These are phyloP conservation scores for Tilletia walkeri DNA, from an alignment of 1,284 basidiomycete species.

Conservation along the genomic window DNA sequence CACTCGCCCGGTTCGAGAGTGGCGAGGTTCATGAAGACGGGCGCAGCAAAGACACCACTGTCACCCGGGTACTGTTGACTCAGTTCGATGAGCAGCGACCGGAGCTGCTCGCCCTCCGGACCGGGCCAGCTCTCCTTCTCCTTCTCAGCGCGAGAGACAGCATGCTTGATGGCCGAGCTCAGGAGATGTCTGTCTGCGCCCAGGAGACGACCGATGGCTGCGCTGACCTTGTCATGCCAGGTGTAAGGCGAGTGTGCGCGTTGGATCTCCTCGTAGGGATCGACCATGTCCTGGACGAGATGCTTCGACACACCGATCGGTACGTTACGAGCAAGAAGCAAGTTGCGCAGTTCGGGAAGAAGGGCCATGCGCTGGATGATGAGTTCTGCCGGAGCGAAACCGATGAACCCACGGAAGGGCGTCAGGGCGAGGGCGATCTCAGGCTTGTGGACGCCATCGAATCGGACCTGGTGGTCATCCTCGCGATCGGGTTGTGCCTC, in stretches of 20 bases:
- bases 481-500: slow-evolving; percentile 5
- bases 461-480: slow-evolving; percentile 10
- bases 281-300: slow-evolving; percentile 2
- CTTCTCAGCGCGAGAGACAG: not conserved
- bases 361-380: slow-evolving; percentile 7
- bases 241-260: not conserved
- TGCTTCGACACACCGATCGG: not conserved
- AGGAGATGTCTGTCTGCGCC: not conserved
- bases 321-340: not conserved
- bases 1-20: slow-evolving; percentile 8
- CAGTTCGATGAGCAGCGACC: not conserved
- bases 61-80: slow-evolving; percentile 14
- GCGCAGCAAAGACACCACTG: slow-evolving; percentile 2
- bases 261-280: slow-evolving; percentile 3
- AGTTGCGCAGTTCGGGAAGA: not conserved
- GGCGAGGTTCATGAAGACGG: slow-evolving; percentile 18
- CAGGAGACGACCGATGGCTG: slow-evolving; percentile 4
- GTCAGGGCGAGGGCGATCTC: slow-evolving; percentile 12
- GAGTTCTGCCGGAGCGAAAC: not conserved
- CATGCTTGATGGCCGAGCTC: not conserved
- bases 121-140: not conserved
- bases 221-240: slow-evolving; percentile 8
- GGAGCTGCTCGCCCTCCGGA: not conserved
- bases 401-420: slow-evolving; percentile 16
- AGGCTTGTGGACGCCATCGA: slow-evolving; percentile 17